Evolutionary conservation across 2,329 filamentous ascomycete genomes (phyloP), one percentile per base, ranked within the genome.

Genomic region (Epichloe hybrida): DNA sequence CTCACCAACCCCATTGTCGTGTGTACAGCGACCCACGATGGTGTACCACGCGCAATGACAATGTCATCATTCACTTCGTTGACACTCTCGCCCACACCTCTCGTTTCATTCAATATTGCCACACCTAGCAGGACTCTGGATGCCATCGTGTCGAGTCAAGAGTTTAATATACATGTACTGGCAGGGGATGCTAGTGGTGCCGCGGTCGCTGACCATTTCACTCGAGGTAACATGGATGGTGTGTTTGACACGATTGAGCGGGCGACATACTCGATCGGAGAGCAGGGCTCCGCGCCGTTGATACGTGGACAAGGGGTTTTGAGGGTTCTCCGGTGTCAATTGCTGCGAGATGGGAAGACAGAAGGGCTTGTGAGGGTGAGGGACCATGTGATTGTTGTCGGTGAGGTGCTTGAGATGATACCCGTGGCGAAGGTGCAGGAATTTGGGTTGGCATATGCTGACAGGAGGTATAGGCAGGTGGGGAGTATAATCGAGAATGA

Each of bases 11-110:
- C 75, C 0, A 75, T 77, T 38, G 75, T 79, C n/a, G 72, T 79
- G 12, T 75, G 75, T 59, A 79, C 76, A 21, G 65, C 74, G 21
- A 61, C 66, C n/a, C 62, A 66, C 37, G 55, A 60, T 35, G 21
- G 62, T 53, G 50, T 58, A 40, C 60, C 71, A 5, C 69, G 72
- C 35, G 77, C 72, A 46, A 77, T 81, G 71, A 80, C 78, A 35
- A 76, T 80, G 68, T 80, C 78, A 6, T 80, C 76, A 2, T 73
- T 81, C 54, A 77, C 77, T 2, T 79, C 76, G 0, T 63, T 81
- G 27, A 71, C 74, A 15, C 67, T 80, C 17, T 56, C 60, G n/a
- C 76, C 77, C 0, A 68, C 64, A 27, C 76, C 77, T 1, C 65
- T 76, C 11, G 63, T 81, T 6, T 73, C 72, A 0, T 80, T 81